phyloP scores from a whole-genome alignment of 139 green algal genomes.

The Micractinium conductrix region DNA sequence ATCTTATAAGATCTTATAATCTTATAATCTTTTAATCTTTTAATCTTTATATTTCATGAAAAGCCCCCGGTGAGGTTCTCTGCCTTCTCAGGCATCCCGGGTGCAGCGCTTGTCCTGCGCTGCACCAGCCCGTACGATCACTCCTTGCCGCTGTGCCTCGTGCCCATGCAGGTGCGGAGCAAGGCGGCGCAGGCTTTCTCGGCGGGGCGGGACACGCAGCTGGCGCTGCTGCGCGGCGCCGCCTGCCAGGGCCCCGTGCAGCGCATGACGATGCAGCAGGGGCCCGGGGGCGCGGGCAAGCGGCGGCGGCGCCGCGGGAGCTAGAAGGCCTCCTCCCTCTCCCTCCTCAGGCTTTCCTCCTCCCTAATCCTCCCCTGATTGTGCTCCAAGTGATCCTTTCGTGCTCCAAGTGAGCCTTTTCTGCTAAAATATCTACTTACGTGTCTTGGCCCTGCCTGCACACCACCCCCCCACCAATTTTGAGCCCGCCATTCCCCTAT shows the following conservation, averaged over 20 bases:
- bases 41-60: no score
- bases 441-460: neutral
- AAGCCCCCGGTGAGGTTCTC: no score
- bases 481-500: no score
- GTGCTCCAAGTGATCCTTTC: neutral
- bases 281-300: neutral
- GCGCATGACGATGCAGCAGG: slow-evolving; percentile 10
- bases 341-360: neutral
- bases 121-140: no score
- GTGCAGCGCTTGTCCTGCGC: neutral
- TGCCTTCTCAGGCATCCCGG: neutral
- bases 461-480: neutral
- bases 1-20: neutral
- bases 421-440: neutral
- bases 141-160: no score
- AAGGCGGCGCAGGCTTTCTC: slow-evolving; percentile 3
- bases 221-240: slow-evolving; percentile 4
- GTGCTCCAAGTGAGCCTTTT: neutral
- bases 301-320: neutral
- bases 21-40: no score
- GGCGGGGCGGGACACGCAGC: neutral
- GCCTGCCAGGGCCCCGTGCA: slow-evolving; percentile 3
- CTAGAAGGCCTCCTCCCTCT: neutral
- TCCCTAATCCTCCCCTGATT: neutral
- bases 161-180: neutral